Conservation (phyloP, 495 filamentous ascomycete species). For the Lasiosphaeria hispida region DNA sequence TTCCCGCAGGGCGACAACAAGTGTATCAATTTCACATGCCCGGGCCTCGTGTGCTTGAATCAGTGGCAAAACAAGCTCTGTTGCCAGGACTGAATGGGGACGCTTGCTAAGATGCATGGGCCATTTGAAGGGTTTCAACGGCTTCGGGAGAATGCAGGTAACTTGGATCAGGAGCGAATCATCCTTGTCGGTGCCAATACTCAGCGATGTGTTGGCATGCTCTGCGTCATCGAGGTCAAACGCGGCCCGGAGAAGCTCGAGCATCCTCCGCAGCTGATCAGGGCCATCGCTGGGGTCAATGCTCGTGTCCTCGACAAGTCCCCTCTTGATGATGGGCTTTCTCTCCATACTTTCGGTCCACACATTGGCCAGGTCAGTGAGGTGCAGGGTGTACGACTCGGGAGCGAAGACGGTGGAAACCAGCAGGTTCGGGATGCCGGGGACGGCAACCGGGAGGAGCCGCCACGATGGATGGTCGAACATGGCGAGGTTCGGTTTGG, state of each 20-base stretch:
- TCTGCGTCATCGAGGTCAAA: conserved; percentile 44
- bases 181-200: conserved; percentile 28
- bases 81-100: conserved; percentile 52
- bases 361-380: conserved; percentile 83
- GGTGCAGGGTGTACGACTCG: conserved; percentile 64
- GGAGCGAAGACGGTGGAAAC: conserved; percentile 38
- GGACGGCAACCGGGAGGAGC: conserved; percentile 31
- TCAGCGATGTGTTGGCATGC: conserved; percentile 38
- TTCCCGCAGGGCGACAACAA: conserved; percentile 61
- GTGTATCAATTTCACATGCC: conserved; percentile 48
- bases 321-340: conserved; percentile 61
- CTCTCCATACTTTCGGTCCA: conserved; percentile 74
- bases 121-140: conserved; percentile 70
- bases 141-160: conserved; percentile 61
- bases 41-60: conserved; percentile 56
- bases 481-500: conserved; percentile 19
- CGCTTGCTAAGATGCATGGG: conserved; percentile 56
- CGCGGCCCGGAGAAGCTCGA: conserved; percentile 67
- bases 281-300: conserved; percentile 83
- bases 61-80: conserved; percentile 67
- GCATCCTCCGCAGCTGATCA: conserved; percentile 67
- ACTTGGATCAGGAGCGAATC: conserved; percentile 56
- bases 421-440: conserved; percentile 42
- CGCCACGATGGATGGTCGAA: conserved; percentile 29
- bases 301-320: conserved; percentile 62